A percentile compares a stretch with the other conserved stretches of the same genome.
Evolutionary conservation across 1,284 basidiomycete genomes (phyloP).

Genomic region (Rhodotorula sp.): DNA sequence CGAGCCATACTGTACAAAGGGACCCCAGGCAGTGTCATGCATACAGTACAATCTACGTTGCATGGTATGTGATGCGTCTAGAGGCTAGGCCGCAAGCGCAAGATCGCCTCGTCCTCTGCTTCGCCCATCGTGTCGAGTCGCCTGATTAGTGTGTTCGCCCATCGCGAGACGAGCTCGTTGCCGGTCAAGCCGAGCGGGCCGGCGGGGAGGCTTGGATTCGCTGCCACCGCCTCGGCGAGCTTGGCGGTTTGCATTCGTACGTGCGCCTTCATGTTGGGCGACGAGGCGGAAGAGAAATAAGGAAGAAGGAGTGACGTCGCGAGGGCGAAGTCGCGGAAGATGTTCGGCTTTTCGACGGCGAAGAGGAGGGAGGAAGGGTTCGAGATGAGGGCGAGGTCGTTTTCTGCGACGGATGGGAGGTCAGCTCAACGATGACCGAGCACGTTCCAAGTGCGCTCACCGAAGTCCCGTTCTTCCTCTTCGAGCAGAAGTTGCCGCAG

Average conservation of each 20-base stretch:
- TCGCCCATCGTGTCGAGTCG: neutral
- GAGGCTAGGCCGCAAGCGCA: neutral
- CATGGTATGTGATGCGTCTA: neutral
- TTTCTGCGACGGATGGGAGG: neutral
- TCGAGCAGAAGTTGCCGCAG: neutral
- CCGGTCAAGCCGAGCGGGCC: slow-evolving; percentile 25
- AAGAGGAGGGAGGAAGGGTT: slow-evolving; percentile 39
- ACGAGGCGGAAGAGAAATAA: neutral
- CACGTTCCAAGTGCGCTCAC: no score
- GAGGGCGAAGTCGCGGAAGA: slow-evolving; percentile 35
- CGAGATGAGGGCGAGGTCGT: slow-evolving; percentile 25
- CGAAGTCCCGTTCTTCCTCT: slow-evolving; percentile 3
- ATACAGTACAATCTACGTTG: neutral
- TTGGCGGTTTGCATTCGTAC: neutral
- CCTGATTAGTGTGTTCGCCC: neutral
- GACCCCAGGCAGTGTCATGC: neutral
- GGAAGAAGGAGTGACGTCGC: slow-evolving; percentile 6
- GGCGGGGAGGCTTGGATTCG: neutral
- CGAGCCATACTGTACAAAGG: no score
- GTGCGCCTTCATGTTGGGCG: neutral
- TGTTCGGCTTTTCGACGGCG: slow-evolving; percentile 40
- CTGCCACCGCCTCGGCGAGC: neutral
- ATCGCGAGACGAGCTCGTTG: slow-evolving; percentile 20
- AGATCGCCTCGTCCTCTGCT: neutral
- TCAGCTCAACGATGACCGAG: neutral